Evolutionary conservation across 106 monocot species (phyloP).

Genomic region (Allium cepa): DNA sequence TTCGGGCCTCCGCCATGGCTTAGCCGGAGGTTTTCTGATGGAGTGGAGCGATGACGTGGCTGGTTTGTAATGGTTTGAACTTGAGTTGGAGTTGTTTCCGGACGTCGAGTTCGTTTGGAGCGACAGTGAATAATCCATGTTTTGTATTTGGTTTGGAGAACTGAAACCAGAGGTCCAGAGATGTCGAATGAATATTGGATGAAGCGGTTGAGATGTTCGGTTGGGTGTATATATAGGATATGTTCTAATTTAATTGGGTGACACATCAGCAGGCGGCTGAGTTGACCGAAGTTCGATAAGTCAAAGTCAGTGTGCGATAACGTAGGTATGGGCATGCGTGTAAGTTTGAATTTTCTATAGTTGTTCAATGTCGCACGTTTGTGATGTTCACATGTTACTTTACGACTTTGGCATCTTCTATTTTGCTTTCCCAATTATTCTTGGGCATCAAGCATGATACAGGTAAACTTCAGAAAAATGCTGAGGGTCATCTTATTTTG

Average conservation of each 20-base stretch:
- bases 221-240: background rate
- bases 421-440: too few species aligned
- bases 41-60: conserved; percentile 10
- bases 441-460: too few species aligned
- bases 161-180: background rate
- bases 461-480: too few species aligned
- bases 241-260: background rate
- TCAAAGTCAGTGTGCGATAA: too few species aligned
- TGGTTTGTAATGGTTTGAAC: background rate
- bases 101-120: background rate
- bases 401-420: too few species aligned
- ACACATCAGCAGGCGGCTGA: background rate
- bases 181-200: background rate
- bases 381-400: too few species aligned
- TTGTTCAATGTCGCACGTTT: too few species aligned
- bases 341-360: too few species aligned
- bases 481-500: too few species aligned
- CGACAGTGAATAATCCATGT: conserved; percentile 6
- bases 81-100: background rate
- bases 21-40: conserved; percentile 28
- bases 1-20: conserved; percentile 23
- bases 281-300: background rate
- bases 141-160: background rate
- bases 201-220: background rate
- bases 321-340: too few species aligned